A percentile compares a stretch with the other conserved stretches of the same genome.
These are phyloP conservation scores for Bacidia gigantensis DNA, from an alignment of 495 filamentous ascomycete species.

Conservation along the genomic window DNA sequence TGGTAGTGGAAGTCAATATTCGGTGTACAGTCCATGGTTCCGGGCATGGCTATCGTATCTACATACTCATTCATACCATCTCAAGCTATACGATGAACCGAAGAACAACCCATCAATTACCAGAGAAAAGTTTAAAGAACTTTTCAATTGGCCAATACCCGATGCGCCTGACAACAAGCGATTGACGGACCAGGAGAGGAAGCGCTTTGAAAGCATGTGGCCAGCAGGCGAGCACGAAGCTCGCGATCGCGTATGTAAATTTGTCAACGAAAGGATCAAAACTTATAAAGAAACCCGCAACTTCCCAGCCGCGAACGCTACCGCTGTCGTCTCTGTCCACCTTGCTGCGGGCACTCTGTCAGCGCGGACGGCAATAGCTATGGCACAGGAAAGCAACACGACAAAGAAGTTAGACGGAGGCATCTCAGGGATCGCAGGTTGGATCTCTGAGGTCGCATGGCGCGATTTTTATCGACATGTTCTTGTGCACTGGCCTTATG, in stretches of 20 bases:
- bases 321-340: conserved; percentile 66
- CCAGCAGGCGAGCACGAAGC: conserved; percentile 75
- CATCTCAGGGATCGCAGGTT: conserved; percentile 50
- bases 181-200: conserved; percentile 44
- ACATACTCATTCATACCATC: conserved; percentile 48
- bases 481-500: conserved; percentile 72
- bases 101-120: conserved; percentile 42
- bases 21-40: conserved; percentile 72
- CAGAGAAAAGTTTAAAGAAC: conserved; percentile 34
- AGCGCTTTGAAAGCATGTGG: conserved; percentile 45
- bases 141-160: conserved; percentile 57
- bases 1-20: conserved; percentile 61
- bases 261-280: conserved; percentile 49
- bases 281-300: conserved; percentile 49
- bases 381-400: conserved; percentile 52
- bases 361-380: conserved; percentile 56
- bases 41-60: conserved; percentile 59
- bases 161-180: conserved; percentile 48
- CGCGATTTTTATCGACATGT: conserved; percentile 90
- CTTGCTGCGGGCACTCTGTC: conserved; percentile 65
- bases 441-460: conserved; percentile 87
- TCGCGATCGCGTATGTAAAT: conserved; percentile 48
- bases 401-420: conserved; percentile 58
- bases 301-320: conserved; percentile 45
- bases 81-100: conserved; percentile 47